A percentile compares a stretch with the other conserved stretches of the same genome.
Conservation (phyloP, 2,329 filamentous ascomycete genomes). For the Talaromyces sp. region DNA sequence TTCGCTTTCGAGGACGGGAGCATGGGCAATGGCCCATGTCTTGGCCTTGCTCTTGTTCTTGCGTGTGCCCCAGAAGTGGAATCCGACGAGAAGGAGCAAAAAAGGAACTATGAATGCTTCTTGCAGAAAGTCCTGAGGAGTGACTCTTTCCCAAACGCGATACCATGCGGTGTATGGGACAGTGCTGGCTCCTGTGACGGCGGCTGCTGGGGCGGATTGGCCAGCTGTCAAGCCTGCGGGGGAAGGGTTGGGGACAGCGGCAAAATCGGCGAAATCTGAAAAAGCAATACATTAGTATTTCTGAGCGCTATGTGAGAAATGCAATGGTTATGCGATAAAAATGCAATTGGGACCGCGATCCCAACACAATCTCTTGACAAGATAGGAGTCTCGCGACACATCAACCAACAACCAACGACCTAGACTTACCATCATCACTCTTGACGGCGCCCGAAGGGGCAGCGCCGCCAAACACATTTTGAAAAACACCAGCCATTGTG, state of each 20-base stretch:
- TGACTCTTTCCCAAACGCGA: slow-evolving; percentile 87
- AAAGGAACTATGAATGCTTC: slow-evolving; percentile 79
- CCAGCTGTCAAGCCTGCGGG: slow-evolving; percentile 48
- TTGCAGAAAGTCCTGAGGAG: slow-evolving; percentile 76
- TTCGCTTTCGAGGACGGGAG: slow-evolving; percentile 69
- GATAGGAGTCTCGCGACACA: slow-evolving; percentile 7
- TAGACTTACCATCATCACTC: slow-evolving; percentile 36
- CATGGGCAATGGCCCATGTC: slow-evolving; percentile 74
- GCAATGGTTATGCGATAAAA: slow-evolving; percentile 5
- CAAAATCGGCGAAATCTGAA: slow-evolving; percentile 62
- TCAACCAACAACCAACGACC: neutral
- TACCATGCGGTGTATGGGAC: slow-evolving; percentile 92
- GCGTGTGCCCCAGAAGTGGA: slow-evolving; percentile 78
- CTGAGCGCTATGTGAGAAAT: neutral
- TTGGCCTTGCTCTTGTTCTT: slow-evolving; percentile 77
- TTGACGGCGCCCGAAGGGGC: slow-evolving; percentile 30
- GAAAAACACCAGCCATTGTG: slow-evolving; percentile 39
- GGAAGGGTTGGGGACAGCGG: slow-evolving; percentile 67
- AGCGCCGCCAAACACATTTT: slow-evolving; percentile 38
- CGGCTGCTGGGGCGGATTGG: slow-evolving; percentile 34
- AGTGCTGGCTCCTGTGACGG: slow-evolving; percentile 49
- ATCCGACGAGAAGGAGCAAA: slow-evolving; percentile 67
- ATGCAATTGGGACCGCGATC: neutral
- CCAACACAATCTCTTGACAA: neutral
- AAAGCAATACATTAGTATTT: neutral